Base-by-base conservation (phyloP, 1,284 basidiomycete species). In the Cryptococcus sp. region DNA sequence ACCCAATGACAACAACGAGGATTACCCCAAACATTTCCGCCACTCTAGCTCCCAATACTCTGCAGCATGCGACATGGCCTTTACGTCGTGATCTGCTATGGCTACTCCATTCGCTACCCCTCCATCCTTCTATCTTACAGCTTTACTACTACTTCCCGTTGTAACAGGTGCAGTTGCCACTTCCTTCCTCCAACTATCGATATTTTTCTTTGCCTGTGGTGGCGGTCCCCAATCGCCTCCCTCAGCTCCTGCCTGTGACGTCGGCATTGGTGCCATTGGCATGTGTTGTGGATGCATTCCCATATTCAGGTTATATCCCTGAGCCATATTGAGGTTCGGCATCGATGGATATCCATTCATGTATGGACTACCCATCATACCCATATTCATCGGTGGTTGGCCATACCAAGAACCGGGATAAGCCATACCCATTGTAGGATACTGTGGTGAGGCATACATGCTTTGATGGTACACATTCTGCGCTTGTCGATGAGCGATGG, bases 101-200 rank as follows among this genome's bases (percentile, higher is more conserved):
- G 23, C 44, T 13, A 46, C 44, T n/a, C 44, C 44, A 23, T 23
- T 23, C 23, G 23, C 38, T 41, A 41, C 10, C 38, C 38, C 10
- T 10, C 38, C 10, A 41, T 41, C n/a, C 38, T 41, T n/a, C 38
- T n/a, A 10, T 41, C 10, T 41, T 41, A 41, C 38, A 10, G 38
- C 38, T 10, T n/a, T 41, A 41, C 10, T 41, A 41, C 38, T 41
- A n/a, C 38, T 41, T 6, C 50, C 41, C 5, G 50, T 44, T 7
- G 50, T 31, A 8, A 34, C 57, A 48, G 59, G 59, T 32, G 52
- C 57, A 5, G 60, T 36, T 5, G 62, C 58, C 43, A 68, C 67
- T 49, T 65, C 65, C 41, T 65, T 57, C 52, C 67, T 58, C 67
- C 67, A 68, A 54, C 47, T 58, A 58, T 68, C 67, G 45, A 68